Percentiles rank a stretch among this genome's conserved stretches.
Evolutionary conservation across 768 basidiomycete genomes (phyloP).

Genomic region (Lactarius deliciosus): DNA sequence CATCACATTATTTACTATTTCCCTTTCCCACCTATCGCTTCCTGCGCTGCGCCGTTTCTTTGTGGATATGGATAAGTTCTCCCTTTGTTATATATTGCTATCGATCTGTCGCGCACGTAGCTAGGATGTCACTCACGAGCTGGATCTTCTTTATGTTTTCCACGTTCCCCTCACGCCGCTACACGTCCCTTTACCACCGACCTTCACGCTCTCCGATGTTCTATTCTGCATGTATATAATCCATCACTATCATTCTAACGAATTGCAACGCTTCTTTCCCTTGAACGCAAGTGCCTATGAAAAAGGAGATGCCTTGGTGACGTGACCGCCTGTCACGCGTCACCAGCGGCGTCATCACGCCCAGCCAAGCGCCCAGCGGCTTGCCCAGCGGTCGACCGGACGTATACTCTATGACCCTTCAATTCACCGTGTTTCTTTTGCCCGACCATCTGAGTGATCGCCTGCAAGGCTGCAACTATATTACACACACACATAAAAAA

Average conservation of each 20-base stretch:
- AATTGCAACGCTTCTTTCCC: neutral
- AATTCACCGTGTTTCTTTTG: too few species aligned
- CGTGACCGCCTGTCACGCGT: too few species aligned
- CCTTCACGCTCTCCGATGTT: neutral
- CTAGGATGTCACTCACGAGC: constrained; percentile 19
- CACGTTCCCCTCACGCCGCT: constrained; percentile 8
- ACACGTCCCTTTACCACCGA: neutral
- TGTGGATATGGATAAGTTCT: constrained; percentile 4
- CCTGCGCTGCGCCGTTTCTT: neutral
- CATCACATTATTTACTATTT: constrained; percentile 12
- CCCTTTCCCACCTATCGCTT: neutral
- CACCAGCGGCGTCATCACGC: too few species aligned
- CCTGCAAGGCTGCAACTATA: too few species aligned
- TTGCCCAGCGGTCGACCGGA: too few species aligned
- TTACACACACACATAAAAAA: too few species aligned
- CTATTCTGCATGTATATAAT: constrained; percentile 1
- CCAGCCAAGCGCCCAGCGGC: too few species aligned
- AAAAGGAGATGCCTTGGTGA: too few species aligned
- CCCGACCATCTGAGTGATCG: too few species aligned
- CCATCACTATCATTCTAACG: neutral
- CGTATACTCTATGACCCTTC: too few species aligned
- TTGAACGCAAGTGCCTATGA: too few species aligned
- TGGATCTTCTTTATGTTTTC: constrained; percentile 2
- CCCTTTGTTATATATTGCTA: constrained; percentile 17
- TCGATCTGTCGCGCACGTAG: constrained; percentile 7